Base-by-base conservation (phyloP, 257 asterid species). In the Mentha longifolia region DNA sequence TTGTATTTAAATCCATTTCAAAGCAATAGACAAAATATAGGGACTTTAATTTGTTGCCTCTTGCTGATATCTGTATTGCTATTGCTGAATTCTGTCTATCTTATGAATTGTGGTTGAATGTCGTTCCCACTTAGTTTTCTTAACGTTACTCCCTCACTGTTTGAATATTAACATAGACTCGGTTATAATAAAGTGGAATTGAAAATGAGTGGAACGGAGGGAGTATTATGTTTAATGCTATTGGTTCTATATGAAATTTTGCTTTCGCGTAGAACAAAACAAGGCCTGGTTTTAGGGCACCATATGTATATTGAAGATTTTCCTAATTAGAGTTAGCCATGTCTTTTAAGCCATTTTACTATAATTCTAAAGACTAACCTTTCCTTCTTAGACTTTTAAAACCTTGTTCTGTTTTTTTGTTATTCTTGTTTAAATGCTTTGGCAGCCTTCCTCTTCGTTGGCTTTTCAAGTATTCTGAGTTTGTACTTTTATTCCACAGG, bases 401-500 rank as follows among this genome's bases (percentile, higher is more conserved):
- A 13, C 5, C 0, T 7, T 14, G 2, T 15, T 43, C 3, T 25
- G 22, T 3, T 13, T 22, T 3, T 9, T 22, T 5, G 1, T 7
- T 14, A 12, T 64, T 47, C 10, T 42, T 41, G 6, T 12, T 41
- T 25, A 39, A 19, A 41, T 19, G 5, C 20, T 61, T 15, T 19
- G 37, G 37, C 11, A 4, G 1, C 13, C 6, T 35, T 3, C 13
- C 14, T 57, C n/a, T 3, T 28, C 0, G n/a, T 16, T 2, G 2
- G 11, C 9, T n/a, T 41, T 13, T 7, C n/a, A 59, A 56, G 10
- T 37, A 14, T 37, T 41, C 60, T 62, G 14, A 73, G 62, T 1
- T 51, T 42, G 39, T 1, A 0, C 1, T 25, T 11, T 7, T 68
- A 19, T 61, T 49, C 56, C 25, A 7, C 83, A 85, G 90, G 77